A percentile compares a stretch with the other conserved stretches of the same genome.
Evolutionary conservation across 2,329 filamentous ascomycete genomes (phyloP).

Genomic region (Aspergillus jensenii): DNA sequence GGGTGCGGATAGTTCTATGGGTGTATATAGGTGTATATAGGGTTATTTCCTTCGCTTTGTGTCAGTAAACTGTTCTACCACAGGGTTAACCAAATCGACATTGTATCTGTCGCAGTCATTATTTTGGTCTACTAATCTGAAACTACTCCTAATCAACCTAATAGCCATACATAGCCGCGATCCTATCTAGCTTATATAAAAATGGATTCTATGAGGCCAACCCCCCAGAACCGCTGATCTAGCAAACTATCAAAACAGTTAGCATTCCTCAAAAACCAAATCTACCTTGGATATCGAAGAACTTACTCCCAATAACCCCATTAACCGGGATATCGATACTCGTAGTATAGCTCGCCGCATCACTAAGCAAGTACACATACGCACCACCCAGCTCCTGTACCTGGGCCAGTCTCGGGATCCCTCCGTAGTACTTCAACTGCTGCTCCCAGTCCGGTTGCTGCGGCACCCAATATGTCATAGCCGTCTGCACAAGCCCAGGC

Average conservation of each 20-base stretch:
- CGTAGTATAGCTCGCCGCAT: conserved; percentile 48
- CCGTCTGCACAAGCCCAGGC: conserved; percentile 23
- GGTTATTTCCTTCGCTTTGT: too few species aligned
- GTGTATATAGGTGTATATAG: neutral
- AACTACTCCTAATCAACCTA: too few species aligned
- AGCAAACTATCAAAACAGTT: neutral
- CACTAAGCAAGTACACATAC: conserved; percentile 50
- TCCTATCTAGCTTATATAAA: too few species aligned
- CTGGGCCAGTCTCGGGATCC: conserved; percentile 53
- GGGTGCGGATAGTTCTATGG: neutral
- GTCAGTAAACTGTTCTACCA: too few species aligned
- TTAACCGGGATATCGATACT: conserved; percentile 52
- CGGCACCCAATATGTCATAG: conserved; percentile 53
- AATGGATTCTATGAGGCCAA: too few species aligned
- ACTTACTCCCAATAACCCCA: conserved; percentile 45
- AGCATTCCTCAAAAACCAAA: neutral
- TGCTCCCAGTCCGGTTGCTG: conserved; percentile 51
- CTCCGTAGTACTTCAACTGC: conserved; percentile 56
- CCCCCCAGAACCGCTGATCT: neutral
- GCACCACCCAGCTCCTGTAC: conserved; percentile 53
- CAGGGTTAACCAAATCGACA: too few species aligned
- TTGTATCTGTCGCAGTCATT: too few species aligned
- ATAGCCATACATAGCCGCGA: too few species aligned
- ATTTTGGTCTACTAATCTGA: too few species aligned
- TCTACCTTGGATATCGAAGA: too few species aligned